Percentiles rank a stretch among this genome's conserved stretches.
Evolutionary conservation across 2,329 filamentous ascomycete species (phyloP).

Genomic region (Trichoderma endophyticum): DNA sequence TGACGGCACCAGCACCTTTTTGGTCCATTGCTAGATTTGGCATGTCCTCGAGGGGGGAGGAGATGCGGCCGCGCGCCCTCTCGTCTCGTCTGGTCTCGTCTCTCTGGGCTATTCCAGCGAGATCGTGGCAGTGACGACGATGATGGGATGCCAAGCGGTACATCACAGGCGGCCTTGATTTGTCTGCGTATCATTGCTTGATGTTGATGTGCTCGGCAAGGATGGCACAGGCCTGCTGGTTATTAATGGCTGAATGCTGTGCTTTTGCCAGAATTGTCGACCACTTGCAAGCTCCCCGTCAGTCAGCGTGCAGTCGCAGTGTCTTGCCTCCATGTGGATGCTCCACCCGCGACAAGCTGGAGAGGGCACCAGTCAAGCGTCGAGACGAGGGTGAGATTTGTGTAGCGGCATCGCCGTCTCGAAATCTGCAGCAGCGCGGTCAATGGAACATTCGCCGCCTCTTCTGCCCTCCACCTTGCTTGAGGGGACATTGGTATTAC

Average conservation of each 20-base stretch:
- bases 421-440: neutral
- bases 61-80: neutral
- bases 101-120: neutral
- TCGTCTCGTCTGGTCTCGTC: neutral
- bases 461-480: neutral
- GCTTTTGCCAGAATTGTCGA: neutral
- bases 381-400: neutral
- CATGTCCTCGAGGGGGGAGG: neutral
- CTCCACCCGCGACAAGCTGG: neutral
- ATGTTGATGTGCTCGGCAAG: neutral
- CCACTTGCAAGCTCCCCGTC: neutral
- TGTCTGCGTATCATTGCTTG: neutral
- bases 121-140: neutral
- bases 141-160: neutral
- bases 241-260: neutral
- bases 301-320: neutral
- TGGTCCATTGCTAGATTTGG: neutral
- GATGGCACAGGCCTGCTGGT: neutral
- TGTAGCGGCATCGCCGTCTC: neutral
- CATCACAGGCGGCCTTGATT: neutral
- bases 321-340: slow-evolving; percentile 6
- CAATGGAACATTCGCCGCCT: slow-evolving; percentile 1
- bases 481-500: neutral
- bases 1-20: neutral
- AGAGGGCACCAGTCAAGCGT: neutral